Evolutionary conservation across 2,329 filamentous ascomycete genomes (phyloP).

Genomic region (Aspergillus arachidicola): DNA sequence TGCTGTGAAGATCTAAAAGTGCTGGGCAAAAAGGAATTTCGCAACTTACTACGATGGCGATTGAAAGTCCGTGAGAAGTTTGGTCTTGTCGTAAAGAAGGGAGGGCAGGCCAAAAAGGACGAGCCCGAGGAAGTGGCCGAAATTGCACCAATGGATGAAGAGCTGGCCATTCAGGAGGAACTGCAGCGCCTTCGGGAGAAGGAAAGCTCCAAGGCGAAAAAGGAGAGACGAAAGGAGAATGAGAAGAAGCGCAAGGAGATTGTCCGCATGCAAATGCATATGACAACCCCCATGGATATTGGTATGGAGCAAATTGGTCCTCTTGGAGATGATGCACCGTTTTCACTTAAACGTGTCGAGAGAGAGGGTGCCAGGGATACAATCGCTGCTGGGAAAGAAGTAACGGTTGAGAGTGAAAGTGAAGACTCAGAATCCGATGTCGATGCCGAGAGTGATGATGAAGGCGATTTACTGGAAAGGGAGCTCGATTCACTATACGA

Average conservation of each 20-base stretch:
- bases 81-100: conserved; percentile 78
- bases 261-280: conserved; percentile 94
- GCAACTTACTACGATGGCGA: conserved; percentile 84
- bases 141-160: conserved; percentile 90
- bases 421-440: conserved; percentile 62
- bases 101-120: conserved; percentile 49
- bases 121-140: conserved; percentile 75
- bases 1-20: conserved; percentile 87
- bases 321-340: conserved; percentile 79
- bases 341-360: conserved; percentile 80
- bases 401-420: conserved; percentile 59
- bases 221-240: conserved; percentile 83
- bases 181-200: conserved; percentile 80
- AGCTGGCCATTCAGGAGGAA: conserved; percentile 86
- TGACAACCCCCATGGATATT: conserved; percentile 94
- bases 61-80: conserved; percentile 88
- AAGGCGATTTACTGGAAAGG: conserved; percentile 78
- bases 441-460: conserved; percentile 68
- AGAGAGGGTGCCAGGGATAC: conserved; percentile 70
- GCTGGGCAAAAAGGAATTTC: conserved; percentile 91
- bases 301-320: conserved; percentile 85
- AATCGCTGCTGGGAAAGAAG: conserved; percentile 78
- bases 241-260: conserved; percentile 94
- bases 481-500: conserved; percentile 89
- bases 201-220: conserved; percentile 74